phyloP scores from a whole-genome alignment of 139 green algal genomes.

The Tetraselmis chui region DNA sequence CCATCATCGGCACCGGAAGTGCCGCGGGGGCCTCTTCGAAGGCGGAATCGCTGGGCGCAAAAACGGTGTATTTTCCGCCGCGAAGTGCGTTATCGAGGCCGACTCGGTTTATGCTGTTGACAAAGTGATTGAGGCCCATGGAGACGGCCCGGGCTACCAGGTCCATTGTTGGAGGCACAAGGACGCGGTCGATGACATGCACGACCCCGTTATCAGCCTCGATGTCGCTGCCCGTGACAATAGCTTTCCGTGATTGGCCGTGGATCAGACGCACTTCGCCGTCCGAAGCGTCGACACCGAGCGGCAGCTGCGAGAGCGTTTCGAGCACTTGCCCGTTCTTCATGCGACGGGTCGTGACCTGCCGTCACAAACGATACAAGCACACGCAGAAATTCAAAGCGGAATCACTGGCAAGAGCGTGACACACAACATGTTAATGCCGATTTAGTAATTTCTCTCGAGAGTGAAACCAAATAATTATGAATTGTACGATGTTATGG shows the following conservation, averaged over 20 bases:
- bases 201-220: not conserved
- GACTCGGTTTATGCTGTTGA: not conserved
- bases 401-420: no score
- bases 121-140: not conserved
- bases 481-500: no score
- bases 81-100: not conserved
- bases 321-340: not conserved
- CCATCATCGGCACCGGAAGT: not conserved
- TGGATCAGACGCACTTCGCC: not conserved
- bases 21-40: not conserved
- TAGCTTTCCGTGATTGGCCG: not conserved
- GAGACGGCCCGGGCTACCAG: not conserved
- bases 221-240: not conserved
- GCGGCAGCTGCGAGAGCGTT: not conserved
- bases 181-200: not conserved
- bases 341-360: no score
- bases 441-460: no score
- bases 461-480: no score
- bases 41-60: not conserved
- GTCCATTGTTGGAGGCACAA: not conserved
- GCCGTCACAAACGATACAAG: no score
- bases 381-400: no score
- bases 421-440: no score
- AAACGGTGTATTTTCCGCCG: not conserved
- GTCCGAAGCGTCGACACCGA: not conserved